Percentiles rank a stretch among this genome's conserved stretches.
These are phyloP conservation scores for Zygotorulaspora florentina DNA, from an alignment of 805 yeast genomes.

Conservation along the genomic window DNA sequence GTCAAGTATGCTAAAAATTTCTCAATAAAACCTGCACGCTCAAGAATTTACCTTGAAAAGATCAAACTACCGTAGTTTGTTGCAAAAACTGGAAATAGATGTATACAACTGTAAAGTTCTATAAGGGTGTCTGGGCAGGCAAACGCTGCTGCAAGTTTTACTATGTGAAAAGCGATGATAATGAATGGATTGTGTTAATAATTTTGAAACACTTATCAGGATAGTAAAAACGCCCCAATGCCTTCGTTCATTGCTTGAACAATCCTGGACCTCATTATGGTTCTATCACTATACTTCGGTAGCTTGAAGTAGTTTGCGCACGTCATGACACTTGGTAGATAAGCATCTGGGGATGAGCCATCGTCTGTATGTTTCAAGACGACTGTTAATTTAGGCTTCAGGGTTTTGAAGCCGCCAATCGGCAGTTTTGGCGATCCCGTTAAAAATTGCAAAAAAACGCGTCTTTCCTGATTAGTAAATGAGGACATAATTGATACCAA, in stretches of 20 bases:
- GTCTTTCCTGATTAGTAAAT: slow-evolving; percentile 51
- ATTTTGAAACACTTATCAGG: slow-evolving; percentile 37
- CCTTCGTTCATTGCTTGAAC: slow-evolving; percentile 80
- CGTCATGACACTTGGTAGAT: slow-evolving; percentile 95
- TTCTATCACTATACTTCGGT: slow-evolving; percentile 70
- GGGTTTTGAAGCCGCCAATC: slow-evolving; percentile 83
- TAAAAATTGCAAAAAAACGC: slow-evolving; percentile 76
- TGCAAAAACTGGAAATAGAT: not conserved
- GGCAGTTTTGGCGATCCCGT: slow-evolving; percentile 95
- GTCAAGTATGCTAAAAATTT: not conserved
- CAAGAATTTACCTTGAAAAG: not conserved
- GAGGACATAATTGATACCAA: slow-evolving; percentile 58
- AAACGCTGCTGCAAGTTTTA: not conserved
- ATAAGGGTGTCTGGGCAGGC: not conserved
- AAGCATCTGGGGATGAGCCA: slow-evolving; percentile 64
- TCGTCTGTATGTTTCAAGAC: slow-evolving; percentile 80
- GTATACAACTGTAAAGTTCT: not conserved
- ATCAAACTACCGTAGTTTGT: not conserved
- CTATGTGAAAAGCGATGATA: not conserved
- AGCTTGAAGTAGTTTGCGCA: slow-evolving; percentile 92
- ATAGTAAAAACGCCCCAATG: slow-evolving; percentile 77
- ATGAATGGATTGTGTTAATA: too few relatives aligned
- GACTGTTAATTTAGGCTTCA: slow-evolving; percentile 80
- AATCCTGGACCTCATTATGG: slow-evolving; percentile 55
- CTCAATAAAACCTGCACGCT: not conserved